These are phyloP conservation scores for Musa beccarii DNA, from an alignment of 176 grass and related monocot species.

Conservation along the genomic window DNA sequence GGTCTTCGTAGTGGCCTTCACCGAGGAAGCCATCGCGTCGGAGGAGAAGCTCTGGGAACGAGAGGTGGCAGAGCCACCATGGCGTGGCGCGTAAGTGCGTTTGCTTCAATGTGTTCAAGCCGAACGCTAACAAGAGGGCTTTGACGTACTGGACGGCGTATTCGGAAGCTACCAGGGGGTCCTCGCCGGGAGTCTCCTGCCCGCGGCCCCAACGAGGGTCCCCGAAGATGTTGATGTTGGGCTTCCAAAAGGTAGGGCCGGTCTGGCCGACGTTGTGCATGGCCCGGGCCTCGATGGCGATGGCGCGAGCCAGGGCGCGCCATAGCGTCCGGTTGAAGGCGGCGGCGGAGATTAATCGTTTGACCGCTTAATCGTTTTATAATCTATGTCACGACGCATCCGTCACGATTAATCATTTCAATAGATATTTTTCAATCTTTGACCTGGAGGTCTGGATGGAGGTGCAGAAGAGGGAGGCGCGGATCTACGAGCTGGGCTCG, in stretches of 20 bases:
- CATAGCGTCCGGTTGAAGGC: conserved; percentile 75
- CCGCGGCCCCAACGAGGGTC: conserved; percentile 74
- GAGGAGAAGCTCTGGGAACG: too few species aligned
- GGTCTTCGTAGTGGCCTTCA: too few species aligned
- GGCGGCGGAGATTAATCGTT: conserved; percentile 33
- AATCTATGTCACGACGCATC: too few species aligned
- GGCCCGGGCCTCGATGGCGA: conserved; percentile 58
- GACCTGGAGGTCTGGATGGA: conserved; percentile 89
- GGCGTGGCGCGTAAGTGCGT: too few species aligned
- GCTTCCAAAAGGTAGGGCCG: conserved; percentile 77
- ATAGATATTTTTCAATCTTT: too few species aligned
- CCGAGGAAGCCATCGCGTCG: too few species aligned
- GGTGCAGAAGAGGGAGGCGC: conserved; percentile 74
- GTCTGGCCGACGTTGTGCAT: conserved; percentile 76
- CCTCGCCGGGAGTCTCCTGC: conserved; percentile 85
- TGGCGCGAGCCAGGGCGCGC: conserved; percentile 12
- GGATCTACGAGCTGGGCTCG: conserved; percentile 90
- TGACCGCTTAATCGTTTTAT: too few species aligned
- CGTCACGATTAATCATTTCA: too few species aligned
- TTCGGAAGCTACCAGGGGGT: conserved; percentile 41
- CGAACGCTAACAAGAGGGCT: background rate
- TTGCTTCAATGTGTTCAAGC: too few species aligned
- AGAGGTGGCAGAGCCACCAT: too few species aligned
- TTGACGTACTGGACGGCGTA: conserved; percentile 67
- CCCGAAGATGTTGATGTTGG: conserved; percentile 94